Evolutionary conservation across 2,329 filamentous ascomycete genomes (phyloP).

Genomic region (Neofusicoccum sp.): DNA sequence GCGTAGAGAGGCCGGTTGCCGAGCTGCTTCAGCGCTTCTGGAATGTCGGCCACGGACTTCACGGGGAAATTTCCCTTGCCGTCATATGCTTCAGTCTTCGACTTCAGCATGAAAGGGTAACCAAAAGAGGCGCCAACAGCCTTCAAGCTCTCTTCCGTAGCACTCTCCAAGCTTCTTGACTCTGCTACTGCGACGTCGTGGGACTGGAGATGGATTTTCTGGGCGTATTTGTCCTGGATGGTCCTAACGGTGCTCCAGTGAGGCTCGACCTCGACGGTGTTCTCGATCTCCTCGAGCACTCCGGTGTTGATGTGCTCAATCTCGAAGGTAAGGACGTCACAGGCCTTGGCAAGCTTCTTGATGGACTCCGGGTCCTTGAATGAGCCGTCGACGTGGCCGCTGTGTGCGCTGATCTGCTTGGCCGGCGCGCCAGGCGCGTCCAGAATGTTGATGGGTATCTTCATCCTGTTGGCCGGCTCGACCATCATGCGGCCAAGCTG

Average conservation of each 20-base stretch:
- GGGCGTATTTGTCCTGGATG: slow-evolving; percentile 90
- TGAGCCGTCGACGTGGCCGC: slow-evolving; percentile 75
- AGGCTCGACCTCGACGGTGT: slow-evolving; percentile 66
- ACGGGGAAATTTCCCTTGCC: slow-evolving; percentile 74
- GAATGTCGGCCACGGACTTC: slow-evolving; percentile 58
- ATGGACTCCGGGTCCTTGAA: slow-evolving; percentile 83
- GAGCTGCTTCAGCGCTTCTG: slow-evolving; percentile 67
- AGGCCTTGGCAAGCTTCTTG: slow-evolving; percentile 69
- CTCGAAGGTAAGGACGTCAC: slow-evolving; percentile 85
- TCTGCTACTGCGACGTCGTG: slow-evolving; percentile 70
- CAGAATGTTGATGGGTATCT: slow-evolving; percentile 74
- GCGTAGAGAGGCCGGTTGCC: slow-evolving; percentile 72
- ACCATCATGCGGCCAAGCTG: slow-evolving; percentile 88
- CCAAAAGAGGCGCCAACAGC: slow-evolving; percentile 65
- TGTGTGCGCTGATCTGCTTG: slow-evolving; percentile 78
- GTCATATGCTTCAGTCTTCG: slow-evolving; percentile 86
- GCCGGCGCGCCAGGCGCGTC: slow-evolving; percentile 76
- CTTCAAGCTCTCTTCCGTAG: slow-evolving; percentile 60
- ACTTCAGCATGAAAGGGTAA: slow-evolving; percentile 90
- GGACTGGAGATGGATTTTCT: slow-evolving; percentile 75
- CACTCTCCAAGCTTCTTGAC: slow-evolving; percentile 64
- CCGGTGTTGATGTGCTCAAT: slow-evolving; percentile 95
- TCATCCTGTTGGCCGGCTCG: slow-evolving; percentile 78
- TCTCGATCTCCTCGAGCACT: slow-evolving; percentile 78
- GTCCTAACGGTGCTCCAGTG: slow-evolving; percentile 81